These are phyloP conservation scores for Hawksworthiomyces lignivorus DNA, from an alignment of 2,329 filamentous ascomycete species.

Conservation along the genomic window DNA sequence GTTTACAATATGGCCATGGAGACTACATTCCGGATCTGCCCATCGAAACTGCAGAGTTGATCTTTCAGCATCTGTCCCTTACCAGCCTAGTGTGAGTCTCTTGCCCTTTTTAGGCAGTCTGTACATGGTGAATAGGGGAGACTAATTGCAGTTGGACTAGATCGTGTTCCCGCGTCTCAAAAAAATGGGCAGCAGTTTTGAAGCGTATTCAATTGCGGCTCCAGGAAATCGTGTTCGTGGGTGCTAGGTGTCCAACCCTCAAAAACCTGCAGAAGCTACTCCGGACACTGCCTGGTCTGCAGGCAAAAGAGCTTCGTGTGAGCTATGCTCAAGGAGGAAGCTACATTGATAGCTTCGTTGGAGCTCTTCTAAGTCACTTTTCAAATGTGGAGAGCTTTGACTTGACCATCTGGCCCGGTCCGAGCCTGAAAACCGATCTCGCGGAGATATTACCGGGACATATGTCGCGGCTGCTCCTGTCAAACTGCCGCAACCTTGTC, in stretches of 20 bases:
- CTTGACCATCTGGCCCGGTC: neutral
- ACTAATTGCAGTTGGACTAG: too few relatives aligned
- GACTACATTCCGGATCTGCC: slow-evolving; percentile 13
- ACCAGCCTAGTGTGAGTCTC: slow-evolving; percentile 4
- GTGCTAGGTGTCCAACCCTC: neutral
- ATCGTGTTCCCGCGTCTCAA: too few relatives aligned
- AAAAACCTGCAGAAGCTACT: slow-evolving; percentile 3
- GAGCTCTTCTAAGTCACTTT: neutral
- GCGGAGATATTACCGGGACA: too few relatives aligned
- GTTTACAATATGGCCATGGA: slow-evolving; percentile 4
- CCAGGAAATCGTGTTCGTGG: too few relatives aligned
- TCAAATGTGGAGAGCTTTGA: neutral
- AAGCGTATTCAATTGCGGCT: too few relatives aligned
- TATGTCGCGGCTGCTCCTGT: neutral
- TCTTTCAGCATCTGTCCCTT: slow-evolving; percentile 9
- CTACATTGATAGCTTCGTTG: neutral
- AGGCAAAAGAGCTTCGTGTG: neutral
- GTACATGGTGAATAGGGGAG: neutral
- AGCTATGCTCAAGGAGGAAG: neutral
- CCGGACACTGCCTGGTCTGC: slow-evolving; percentile 1
- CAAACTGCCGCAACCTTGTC: neutral
- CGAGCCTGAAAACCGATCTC: neutral
- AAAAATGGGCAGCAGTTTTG: too few relatives aligned
- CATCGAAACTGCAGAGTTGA: slow-evolving; percentile 9
- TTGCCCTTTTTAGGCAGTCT: neutral